A percentile compares a stretch with the other conserved stretches of the same genome.
Conservation (phyloP, 2,329 filamentous ascomycete genomes). For the Penicillium sp. region DNA sequence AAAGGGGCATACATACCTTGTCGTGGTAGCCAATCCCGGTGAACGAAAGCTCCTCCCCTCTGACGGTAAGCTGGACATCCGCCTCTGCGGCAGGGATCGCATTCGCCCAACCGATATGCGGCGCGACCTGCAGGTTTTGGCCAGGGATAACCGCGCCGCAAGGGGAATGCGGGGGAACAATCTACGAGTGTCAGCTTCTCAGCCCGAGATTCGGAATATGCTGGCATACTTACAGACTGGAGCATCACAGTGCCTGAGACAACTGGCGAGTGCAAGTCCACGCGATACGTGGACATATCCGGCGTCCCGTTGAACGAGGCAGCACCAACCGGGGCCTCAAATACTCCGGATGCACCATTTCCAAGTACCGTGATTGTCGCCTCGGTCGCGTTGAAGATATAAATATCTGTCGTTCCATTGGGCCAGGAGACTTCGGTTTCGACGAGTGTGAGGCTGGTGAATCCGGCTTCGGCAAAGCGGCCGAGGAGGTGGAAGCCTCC, state of each 20-base stretch:
- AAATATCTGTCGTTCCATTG: background rate
- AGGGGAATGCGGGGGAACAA: slow-evolving; percentile 11
- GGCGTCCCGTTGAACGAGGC: background rate
- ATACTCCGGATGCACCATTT: background rate
- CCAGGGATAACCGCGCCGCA: slow-evolving; percentile 1
- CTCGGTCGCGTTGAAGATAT: background rate
- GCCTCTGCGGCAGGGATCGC: slow-evolving; percentile 41
- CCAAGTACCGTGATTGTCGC: background rate
- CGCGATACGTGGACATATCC: background rate
- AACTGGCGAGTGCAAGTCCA: background rate
- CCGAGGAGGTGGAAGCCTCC: background rate
- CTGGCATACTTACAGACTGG: background rate
- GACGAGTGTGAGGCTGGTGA: background rate
- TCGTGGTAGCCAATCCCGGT: slow-evolving; percentile 52
- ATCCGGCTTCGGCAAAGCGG: background rate
- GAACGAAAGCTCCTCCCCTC: slow-evolving; percentile 39
- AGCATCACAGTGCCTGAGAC: background rate
- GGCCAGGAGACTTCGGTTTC: background rate
- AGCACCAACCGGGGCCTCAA: background rate
- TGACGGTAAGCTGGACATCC: slow-evolving; percentile 33
- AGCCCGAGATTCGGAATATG: background rate
- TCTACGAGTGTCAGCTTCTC: background rate
- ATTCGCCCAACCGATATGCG: slow-evolving; percentile 43
- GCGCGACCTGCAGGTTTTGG: background rate
- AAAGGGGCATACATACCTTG: slow-evolving; percentile 30